Evolutionary conservation across 176 grass and related monocot genomes (phyloP).

Genomic region (Aegilops bicornis): DNA sequence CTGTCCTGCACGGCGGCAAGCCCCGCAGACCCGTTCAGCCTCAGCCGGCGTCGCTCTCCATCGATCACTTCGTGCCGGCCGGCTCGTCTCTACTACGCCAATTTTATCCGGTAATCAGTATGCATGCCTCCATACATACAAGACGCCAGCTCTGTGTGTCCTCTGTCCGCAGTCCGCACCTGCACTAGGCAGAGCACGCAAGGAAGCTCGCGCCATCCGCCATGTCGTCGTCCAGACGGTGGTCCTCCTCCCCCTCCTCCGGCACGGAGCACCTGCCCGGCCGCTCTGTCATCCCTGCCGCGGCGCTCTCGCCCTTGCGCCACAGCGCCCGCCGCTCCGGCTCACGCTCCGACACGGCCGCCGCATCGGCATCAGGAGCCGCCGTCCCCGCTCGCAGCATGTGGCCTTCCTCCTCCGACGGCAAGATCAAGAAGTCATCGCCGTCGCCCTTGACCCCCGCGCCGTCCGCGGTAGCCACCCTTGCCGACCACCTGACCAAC

Average conservation of each 20-base stretch:
- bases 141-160: not conserved
- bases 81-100: constrained; percentile 11
- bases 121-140: not conserved
- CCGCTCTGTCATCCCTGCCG: not conserved
- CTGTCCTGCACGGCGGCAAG: constrained; percentile 25
- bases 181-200: not conserved
- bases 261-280: constrained; percentile 13
- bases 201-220: not conserved
- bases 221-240: constrained; percentile 49
- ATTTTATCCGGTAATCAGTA: not conserved
- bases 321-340: constrained; percentile 24
- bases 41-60: not conserved
- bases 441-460: constrained; percentile 5
- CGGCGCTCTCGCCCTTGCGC: constrained; percentile 19
- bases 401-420: constrained; percentile 34
- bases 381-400: not conserved
- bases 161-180: too few relatives aligned
- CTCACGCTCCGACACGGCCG: not conserved
- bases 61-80: constrained; percentile 9
- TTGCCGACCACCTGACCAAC: constrained; percentile 41
- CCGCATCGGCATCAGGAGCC: not conserved
- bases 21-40: constrained; percentile 18
- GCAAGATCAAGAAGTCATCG: constrained; percentile 11
- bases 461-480: not conserved
- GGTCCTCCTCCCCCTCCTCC: constrained; percentile 31